Evolutionary conservation across 73 alveolate species (phyloP), one percentile per base, ranked within the genome.

Genomic region (Paramecium octaurelia): DNA sequence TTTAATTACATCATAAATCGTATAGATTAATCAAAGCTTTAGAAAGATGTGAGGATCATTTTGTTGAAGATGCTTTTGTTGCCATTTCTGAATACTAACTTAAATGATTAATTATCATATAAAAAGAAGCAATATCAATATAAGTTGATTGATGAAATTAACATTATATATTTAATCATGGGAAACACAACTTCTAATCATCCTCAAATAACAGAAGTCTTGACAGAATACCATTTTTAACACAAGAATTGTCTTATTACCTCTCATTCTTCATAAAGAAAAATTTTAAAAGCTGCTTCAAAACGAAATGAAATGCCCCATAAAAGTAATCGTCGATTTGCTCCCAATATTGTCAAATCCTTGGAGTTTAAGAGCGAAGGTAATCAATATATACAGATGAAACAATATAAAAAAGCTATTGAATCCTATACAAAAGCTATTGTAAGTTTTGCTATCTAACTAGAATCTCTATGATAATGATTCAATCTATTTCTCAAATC

Each of bases 361-460:
- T 38, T 73, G 10, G 59, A 34, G 12, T 40, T 35, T n/a, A 80
- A 80, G 24, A 44, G 16, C 21, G 20, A 80, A 80, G 91, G 91
- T 1, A 80, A 80, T 46, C 54, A 44, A 16, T 42, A 20, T 0
- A 80, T 80, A 6, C n/a, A 31, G 16, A 9, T 40, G 16, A 80
- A 80, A 44, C 36, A 44, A 44, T 80, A 31, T 80, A 24, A 40
- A 40, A 44, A 80, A 44, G 91, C 91, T 21, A 27, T 80, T 20
- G 76, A 80, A 80, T 43, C 75, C 6, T 80, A 80, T 27, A 80
- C 70, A 23, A 1, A 80, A 44, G 91, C 91, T 8, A 80, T 80
- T 24, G 91, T 80, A 80, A 42, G 21, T 18, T 12, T 2, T 16
- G 3, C 12, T 44, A 1, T 18, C 7, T 43, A 38, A 24, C 48